phyloP scores from a whole-genome alignment of 2,329 filamentous ascomycete species.

The Talaromyces sp. region DNA sequence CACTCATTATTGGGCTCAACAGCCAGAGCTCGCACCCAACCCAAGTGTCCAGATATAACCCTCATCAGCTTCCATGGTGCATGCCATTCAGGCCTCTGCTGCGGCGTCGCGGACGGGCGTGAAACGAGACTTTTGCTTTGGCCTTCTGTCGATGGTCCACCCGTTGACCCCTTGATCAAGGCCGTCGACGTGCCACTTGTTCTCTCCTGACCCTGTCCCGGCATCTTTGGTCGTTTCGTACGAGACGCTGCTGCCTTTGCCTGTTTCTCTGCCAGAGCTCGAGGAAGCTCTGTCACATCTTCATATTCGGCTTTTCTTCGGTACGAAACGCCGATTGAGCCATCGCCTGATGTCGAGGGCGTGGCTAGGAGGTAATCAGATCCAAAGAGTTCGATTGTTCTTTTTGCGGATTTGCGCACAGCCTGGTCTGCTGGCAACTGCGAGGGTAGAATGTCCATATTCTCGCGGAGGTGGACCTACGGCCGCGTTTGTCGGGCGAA shows the following conservation, averaged over 20 bases:
- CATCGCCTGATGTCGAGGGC: constrained; percentile 37
- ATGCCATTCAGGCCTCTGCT: constrained; percentile 87
- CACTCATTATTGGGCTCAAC: constrained; percentile 96
- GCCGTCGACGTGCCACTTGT: constrained; percentile 50
- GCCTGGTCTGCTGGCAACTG: constrained; percentile 24
- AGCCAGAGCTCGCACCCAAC: constrained; percentile 85
- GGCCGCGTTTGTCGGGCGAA: background rate
- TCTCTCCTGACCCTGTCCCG: constrained; percentile 35
- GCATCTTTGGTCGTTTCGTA: constrained; percentile 55
- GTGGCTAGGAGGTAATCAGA: constrained; percentile 41
- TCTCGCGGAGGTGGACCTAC: background rate
- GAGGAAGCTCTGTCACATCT: constrained; percentile 69
- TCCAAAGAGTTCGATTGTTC: constrained; percentile 44
- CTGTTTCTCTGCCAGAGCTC: constrained; percentile 73
- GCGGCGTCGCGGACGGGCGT: constrained; percentile 56
- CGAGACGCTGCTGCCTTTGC: constrained; percentile 59
- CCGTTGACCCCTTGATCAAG: constrained; percentile 41
- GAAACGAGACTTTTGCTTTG: constrained; percentile 59
- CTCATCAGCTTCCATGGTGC: constrained; percentile 97
- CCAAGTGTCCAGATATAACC: constrained; percentile 92
- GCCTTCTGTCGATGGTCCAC: constrained; percentile 23
- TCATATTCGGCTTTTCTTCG: constrained; percentile 62
- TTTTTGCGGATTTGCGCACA: constrained; percentile 39
- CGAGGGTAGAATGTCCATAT: constrained; percentile 1
- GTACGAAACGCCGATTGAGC: constrained; percentile 41